Evolutionary conservation across 768 basidiomycete species (phyloP), one percentile per base, ranked within the genome.

Genomic region (Clitopilus hobsonii): DNA sequence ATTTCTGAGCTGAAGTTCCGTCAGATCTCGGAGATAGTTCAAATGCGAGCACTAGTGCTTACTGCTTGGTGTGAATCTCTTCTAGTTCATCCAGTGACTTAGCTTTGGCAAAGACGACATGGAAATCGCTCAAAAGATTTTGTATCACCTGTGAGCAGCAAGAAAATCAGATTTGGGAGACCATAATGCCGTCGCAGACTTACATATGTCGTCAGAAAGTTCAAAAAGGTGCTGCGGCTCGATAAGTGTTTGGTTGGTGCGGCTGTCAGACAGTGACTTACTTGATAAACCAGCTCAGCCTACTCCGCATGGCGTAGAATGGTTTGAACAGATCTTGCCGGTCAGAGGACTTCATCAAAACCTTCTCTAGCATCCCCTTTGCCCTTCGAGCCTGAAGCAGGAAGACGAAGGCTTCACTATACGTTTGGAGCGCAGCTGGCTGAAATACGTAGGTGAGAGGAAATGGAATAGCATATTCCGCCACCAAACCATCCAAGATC

Each of bases 251-350:
- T n/a, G n/a, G n/a, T n/a, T n/a, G n/a, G n/a, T n/a, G n/a, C n/a
- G n/a, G n/a, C n/a, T n/a, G n/a, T n/a, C n/a, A n/a, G n/a, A n/a
- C n/a, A n/a, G n/a, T n/a, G n/a, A 77, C 87, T 61, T 63, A 91
- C 91, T 89, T 91, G 65, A 89, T 79, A 60, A 92, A 89, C 91
- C 91, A 94, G 55, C 87, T 86, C 56, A 94, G 61, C 54, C 86
- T 84, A 59, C 85, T 83, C 58, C 90, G 72, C 76, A 91, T 80
- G 0, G 86, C 87, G 65, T 89, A 90, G 60, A 92, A 85, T 13
- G 76, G 76, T 69, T 89, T 91, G 62, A 87, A 54, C 52, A 84
- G 83, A 20, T 69, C 71, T 29, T 67, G 72, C 49, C 70, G 49
- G 24, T 63, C 68, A 16, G 74, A 76, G n/a, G 80, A 79, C 18